These are phyloP conservation scores for Geotrichum candidum DNA, from an alignment of 1,139 yeast genomes.

Conservation along the genomic window DNA sequence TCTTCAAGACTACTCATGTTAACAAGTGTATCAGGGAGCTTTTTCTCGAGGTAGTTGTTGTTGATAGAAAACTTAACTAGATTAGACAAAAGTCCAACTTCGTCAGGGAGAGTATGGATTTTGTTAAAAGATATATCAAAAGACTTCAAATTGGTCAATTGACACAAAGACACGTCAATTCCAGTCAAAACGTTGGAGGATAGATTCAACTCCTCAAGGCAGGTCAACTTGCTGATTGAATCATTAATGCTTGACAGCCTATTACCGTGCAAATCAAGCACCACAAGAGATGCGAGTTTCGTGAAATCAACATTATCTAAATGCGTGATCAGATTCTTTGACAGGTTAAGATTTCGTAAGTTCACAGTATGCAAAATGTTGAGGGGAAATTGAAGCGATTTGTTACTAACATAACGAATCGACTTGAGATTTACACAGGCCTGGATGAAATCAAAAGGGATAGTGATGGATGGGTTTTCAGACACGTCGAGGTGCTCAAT, in stretches of 20 bases:
- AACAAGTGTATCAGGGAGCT: slow-evolving; percentile 50
- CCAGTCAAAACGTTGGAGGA: slow-evolving; percentile 70
- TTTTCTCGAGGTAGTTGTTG: slow-evolving; percentile 57
- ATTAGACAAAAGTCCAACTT: slow-evolving; percentile 51
- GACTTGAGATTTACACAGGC: slow-evolving; percentile 66
- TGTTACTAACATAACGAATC: slow-evolving; percentile 64
- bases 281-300: slow-evolving; percentile 26
- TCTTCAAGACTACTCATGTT: slow-evolving; percentile 56
- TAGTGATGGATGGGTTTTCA: slow-evolving; percentile 75
- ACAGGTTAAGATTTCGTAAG: slow-evolving; percentile 61
- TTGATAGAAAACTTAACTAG: slow-evolving; percentile 68
- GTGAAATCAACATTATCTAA: slow-evolving; percentile 31
- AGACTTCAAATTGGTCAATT: slow-evolving; percentile 53
- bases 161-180: slow-evolving; percentile 65
- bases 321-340: slow-evolving; percentile 33
- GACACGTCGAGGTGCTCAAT: slow-evolving; percentile 80
- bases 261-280: slow-evolving; percentile 55
- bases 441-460: slow-evolving; percentile 82
- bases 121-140: slow-evolving; percentile 82
- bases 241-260: slow-evolving; percentile 62
- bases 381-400: slow-evolving; percentile 67
- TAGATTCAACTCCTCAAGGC: slow-evolving; percentile 58
- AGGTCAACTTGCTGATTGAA: slow-evolving; percentile 49
- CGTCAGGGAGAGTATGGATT: slow-evolving; percentile 52
- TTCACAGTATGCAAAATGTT: slow-evolving; percentile 65